Evolutionary conservation across 331 rosid genomes (phyloP), one percentile per base, ranked within the genome.

Genomic region (Saraca asoca): DNA sequence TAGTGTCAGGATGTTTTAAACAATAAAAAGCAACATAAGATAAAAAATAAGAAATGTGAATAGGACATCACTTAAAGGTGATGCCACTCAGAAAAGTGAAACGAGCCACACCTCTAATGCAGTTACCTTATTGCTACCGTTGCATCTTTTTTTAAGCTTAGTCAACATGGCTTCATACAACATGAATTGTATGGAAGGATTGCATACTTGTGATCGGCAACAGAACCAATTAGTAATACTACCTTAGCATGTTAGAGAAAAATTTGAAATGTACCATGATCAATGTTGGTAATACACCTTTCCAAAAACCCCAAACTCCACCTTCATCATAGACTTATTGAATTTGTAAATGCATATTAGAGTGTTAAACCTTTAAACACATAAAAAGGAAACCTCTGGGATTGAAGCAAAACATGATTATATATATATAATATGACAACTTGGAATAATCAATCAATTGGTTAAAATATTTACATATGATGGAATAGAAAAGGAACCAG

Each of bases 271-370:
- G 18, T 88, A 93, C 98, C 98, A 93, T 93, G 83, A 90, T 78
- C 81, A 90, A 67, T 34, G 96, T 82, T 35, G 98, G 98, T 72
- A 82, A 72, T 71, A 93, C 89, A 61, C 98, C 98, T 73, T 82
- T 93, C 98, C 97, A 93, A 81, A 93, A 90, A 76, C 98, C 87
- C 49, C 54, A 50, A 69, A 88, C 50, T 76, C 98, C 96, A 73
- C 88, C 88, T 77, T 88, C 98, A 38, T 52, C 86, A 13, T 72
- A 93, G 72, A 93, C 84, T 82, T 93, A 97, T 57, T 83, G 79
- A 53, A 82, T 55, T 83, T 78, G 80, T 48, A 60, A 43, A 51
- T 70, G 24, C 39, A 11, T 18, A 48, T 37, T 4, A 55, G 18
- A 69, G n/a, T 34, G 51, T 54, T 19, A 41, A 18, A 54, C 62